Conservation (phyloP, 305 asterid genomes). For the Fraxinus latifolia region DNA sequence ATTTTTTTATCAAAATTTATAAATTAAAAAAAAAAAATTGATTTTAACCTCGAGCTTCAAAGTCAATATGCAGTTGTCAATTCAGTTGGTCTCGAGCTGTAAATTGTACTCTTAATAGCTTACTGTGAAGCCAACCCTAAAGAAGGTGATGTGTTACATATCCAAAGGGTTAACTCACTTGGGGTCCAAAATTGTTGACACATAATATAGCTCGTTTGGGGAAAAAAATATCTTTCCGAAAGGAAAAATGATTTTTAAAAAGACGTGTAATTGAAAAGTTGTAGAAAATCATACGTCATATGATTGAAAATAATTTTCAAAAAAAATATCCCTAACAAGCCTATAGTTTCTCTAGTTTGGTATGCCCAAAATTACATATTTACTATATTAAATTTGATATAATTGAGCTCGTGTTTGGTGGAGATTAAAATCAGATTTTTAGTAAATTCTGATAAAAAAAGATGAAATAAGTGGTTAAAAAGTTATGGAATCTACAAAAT, state of each 20-base stretch:
- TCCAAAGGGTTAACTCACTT: neutral
- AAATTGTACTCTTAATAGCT: neutral
- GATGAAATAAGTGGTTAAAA: too few relatives aligned
- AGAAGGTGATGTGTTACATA: neutral
- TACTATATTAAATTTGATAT: neutral
- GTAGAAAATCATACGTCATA: neutral
- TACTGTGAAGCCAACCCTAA: neutral
- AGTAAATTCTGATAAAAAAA: too few relatives aligned
- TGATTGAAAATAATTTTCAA: neutral
- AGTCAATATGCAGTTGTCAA: neutral
- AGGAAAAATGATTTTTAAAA: too few relatives aligned
- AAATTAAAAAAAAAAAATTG: too few relatives aligned
- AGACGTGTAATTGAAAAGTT: too few relatives aligned
- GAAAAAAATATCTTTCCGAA: neutral
- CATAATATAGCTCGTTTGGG: neutral
- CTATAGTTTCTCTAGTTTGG: neutral
- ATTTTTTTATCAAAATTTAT: too few relatives aligned
- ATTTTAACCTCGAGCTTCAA: too few relatives aligned
- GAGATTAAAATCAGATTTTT: too few relatives aligned
- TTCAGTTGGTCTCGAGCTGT: neutral
- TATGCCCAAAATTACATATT: neutral
- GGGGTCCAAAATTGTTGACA: neutral
- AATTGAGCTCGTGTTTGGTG: too few relatives aligned
- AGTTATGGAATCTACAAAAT: too few relatives aligned
- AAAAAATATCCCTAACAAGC: neutral